Conservation (phyloP, 148 eudicot species). For the Spergularia marina region DNA sequence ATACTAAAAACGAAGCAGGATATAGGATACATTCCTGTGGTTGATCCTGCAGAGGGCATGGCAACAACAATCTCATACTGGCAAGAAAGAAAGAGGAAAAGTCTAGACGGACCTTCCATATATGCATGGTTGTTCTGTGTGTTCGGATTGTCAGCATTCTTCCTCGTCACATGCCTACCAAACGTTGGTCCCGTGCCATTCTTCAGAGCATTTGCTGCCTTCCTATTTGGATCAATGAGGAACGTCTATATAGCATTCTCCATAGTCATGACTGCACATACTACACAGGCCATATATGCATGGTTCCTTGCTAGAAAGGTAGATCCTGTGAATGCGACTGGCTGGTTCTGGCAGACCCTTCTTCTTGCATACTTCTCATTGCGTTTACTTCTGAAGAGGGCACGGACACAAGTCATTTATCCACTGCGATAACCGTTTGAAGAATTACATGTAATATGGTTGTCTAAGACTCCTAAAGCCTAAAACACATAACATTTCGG, state of each 20-base stretch:
- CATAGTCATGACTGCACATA: constrained; percentile 39
- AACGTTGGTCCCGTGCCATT: constrained; percentile 49
- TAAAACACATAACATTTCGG: too few species aligned
- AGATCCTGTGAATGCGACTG: constrained; percentile 63
- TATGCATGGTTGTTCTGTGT: constrained; percentile 56
- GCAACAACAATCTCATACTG: constrained; percentile 58
- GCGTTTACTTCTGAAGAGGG: constrained; percentile 57
- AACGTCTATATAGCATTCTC: constrained; percentile 33
- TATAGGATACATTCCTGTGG: constrained; percentile 63
- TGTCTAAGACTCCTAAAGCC: too few species aligned
- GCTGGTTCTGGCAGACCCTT: constrained; percentile 79
- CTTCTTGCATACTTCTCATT: constrained; percentile 54
- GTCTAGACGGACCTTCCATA: constrained; percentile 67
- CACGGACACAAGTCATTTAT: constrained; percentile 12
- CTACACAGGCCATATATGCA: constrained; percentile 64
- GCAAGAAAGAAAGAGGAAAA: constrained; percentile 52
- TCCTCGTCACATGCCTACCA: constrained; percentile 63
- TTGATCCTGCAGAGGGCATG: constrained; percentile 72
- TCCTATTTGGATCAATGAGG: constrained; percentile 46
- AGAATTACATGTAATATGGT: too few species aligned
- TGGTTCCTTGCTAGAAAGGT: constrained; percentile 60
- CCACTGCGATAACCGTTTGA: too few species aligned
- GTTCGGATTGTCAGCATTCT: constrained; percentile 50
- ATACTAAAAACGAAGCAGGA: constrained; percentile 65
- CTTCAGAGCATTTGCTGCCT: constrained; percentile 36